Base-by-base conservation (phyloP, 257 asterid species). In the Solanum dulcamara region DNA sequence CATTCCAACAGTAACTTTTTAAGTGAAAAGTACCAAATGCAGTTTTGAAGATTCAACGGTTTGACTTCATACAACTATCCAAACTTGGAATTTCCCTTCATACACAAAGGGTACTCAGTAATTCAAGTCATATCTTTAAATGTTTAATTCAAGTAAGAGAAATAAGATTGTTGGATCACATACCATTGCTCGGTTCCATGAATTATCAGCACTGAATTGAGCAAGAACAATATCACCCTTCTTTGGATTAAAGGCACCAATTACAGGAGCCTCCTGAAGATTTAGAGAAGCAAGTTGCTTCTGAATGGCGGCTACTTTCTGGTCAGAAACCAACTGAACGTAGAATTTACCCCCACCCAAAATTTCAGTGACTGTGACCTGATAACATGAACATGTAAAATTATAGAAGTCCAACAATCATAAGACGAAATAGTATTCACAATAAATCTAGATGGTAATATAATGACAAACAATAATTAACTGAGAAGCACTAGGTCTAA, bases 111-210 rank as follows among this genome's bases (percentile, higher is more conserved):
- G 83, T 0, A 44, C 38, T 14, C 59, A 14, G 42, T 46, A 48
- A 77, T 77, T 48, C 83, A 79, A 79, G 40, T 48, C 40, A 44
- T 10, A 77, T 46, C 28, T 46, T 20, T 18, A 46, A 48, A 26
- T 79, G 64, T 17, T 30, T 9, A 48, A 20, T 20, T 35, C 79
- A 48, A 84, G 26, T 14, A 68, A 30, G 8, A 68, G 51, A 3
- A 67, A 66, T 20, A 84, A 30, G 24, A 66, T 82, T 38, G 68
- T 22, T 22, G 55, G 37, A 59, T 37, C 51, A 48, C 26, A 96
- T 93, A 95, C 98, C 98, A 97, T 90, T 60, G 98, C 99, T 46
- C 99, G 97, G 89, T 97, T 97, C 99, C 99, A 97, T 62, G 99
- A 94, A 87, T 95, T 93, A 90, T 95, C 99, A 1, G 93, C 96